Conservation (phyloP, 352 stramenopile genomes). For the Phytophthora capsici region DNA sequence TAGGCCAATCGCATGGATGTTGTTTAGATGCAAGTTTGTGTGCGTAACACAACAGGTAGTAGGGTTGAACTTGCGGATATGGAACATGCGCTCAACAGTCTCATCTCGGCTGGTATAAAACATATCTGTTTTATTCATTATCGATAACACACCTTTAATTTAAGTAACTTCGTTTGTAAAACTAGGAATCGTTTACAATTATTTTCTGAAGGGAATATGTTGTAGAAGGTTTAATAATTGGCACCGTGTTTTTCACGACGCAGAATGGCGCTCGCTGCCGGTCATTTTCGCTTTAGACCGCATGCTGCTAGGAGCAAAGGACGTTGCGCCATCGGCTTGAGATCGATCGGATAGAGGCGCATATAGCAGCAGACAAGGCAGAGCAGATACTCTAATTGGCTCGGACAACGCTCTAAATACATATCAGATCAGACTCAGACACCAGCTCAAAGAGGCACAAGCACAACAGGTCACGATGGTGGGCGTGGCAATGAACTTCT, state of each 20-base stretch:
- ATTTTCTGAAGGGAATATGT: neutral
- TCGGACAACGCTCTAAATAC: slow-evolving; percentile 8
- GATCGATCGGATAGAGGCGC: neutral
- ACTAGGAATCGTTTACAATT: too few species aligned
- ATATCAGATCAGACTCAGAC: slow-evolving; percentile 9
- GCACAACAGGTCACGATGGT: slow-evolving; percentile 30
- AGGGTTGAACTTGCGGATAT: slow-evolving; percentile 26
- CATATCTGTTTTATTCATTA: neutral
- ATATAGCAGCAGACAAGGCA: neutral
- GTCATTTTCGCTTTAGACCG: slow-evolving; percentile 18
- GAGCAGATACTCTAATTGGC: neutral
- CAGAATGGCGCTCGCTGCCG: neutral
- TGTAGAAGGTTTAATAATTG: slow-evolving; percentile 1
- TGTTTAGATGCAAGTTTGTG: too few species aligned
- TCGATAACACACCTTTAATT: neutral
- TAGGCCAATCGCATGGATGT: slow-evolving; percentile 9
- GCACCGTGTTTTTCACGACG: slow-evolving; percentile 14
- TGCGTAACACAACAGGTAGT: too few species aligned
- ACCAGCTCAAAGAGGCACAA: neutral
- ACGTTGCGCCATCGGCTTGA: slow-evolving; percentile 12
- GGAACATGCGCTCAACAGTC: too few species aligned
- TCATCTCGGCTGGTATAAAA: too few species aligned
- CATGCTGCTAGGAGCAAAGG: slow-evolving; percentile 14
- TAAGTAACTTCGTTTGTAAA: too few species aligned
- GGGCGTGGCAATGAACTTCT: slow-evolving; percentile 51